phyloP scores from a whole-genome alignment of 352 stramenopile species.

The Phytophthora rubi region DNA sequence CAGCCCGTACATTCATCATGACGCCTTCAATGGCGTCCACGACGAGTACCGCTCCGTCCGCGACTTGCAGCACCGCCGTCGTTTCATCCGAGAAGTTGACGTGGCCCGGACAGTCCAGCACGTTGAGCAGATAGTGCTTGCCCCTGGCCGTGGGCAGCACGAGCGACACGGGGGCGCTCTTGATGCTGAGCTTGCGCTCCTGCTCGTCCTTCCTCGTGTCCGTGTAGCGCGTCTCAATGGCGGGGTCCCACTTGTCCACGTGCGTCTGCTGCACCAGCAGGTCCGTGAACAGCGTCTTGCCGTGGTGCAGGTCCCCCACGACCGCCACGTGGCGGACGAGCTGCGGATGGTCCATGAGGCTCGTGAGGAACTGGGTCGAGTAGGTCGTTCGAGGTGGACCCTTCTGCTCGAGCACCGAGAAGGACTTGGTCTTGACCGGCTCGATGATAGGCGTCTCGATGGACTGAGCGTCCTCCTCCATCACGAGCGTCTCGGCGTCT shows the following conservation, averaged over 20 bases:
- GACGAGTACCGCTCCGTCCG: constrained; percentile 95
- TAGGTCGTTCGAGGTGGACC: constrained; percentile 84
- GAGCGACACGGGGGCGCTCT: constrained; percentile 96
- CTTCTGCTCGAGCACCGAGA: constrained; percentile 89
- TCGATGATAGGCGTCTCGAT: constrained; percentile 99
- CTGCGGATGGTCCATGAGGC: constrained; percentile 89
- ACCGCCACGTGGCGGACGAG: constrained; percentile 96
- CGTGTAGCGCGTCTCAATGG: constrained; percentile 91
- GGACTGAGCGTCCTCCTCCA: constrained; percentile 99
- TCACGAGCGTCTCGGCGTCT: constrained; percentile 96
- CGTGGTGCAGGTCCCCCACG: constrained; percentile 97
- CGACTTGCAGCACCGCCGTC: constrained; percentile 92
- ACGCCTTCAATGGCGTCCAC: constrained; percentile 98
- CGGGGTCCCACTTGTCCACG: constrained; percentile 78
- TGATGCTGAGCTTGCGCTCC: constrained; percentile 96
- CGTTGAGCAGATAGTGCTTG: constrained; percentile 97
- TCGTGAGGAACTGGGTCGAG: constrained; percentile 88
- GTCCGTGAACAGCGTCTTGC: constrained; percentile 94
- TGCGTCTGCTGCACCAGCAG: constrained; percentile 93
- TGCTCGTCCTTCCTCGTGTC: constrained; percentile 98
- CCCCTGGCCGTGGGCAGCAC: constrained; percentile 93
- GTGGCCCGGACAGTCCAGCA: constrained; percentile 98
- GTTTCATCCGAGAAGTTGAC: constrained; percentile 98
- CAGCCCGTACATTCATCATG: constrained; percentile 91
- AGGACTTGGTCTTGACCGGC: constrained; percentile 94